Conservation (phyloP, 768 basidiomycete genomes). For the Mycena chlorophos region DNA sequence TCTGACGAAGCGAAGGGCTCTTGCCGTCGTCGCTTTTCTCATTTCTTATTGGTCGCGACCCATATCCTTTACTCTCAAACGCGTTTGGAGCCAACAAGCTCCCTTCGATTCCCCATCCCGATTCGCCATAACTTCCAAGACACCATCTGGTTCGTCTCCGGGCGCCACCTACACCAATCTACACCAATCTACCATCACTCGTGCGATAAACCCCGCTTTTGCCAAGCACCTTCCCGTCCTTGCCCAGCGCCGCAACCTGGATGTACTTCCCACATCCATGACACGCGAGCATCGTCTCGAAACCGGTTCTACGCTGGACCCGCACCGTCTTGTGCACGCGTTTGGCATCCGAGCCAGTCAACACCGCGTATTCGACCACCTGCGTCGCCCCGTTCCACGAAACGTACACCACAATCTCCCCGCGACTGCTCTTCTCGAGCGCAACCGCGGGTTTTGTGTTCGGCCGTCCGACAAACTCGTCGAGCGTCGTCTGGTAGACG, state of each 20-base stretch:
- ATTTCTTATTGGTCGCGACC: too few species aligned
- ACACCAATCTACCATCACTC: too few species aligned
- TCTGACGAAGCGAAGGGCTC: too few species aligned
- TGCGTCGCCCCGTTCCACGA: slow-evolving; percentile 26
- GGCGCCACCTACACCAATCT: too few species aligned
- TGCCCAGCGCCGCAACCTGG: slow-evolving; percentile 1
- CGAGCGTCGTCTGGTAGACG: slow-evolving; percentile 9
- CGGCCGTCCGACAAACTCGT: slow-evolving; percentile 18
- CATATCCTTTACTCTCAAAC: too few species aligned
- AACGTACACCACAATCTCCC: slow-evolving; percentile 11
- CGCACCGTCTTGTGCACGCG: not conserved
- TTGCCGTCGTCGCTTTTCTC: too few species aligned
- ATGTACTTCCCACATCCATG: not conserved
- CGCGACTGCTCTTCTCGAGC: not conserved
- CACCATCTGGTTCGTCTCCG: too few species aligned
- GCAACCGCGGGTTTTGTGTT: slow-evolving; percentile 12
- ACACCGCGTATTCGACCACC: slow-evolving; percentile 7
- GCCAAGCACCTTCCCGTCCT: slow-evolving; percentile 1
- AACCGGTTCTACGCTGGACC: slow-evolving; percentile 6
- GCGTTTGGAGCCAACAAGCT: too few species aligned
- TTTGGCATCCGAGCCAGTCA: not conserved
- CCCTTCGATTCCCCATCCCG: too few species aligned
- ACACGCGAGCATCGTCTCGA: slow-evolving; percentile 19
- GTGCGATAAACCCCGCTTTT: slow-evolving; percentile 2
- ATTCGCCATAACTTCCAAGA: too few species aligned